Evolutionary conservation across 2,329 filamentous ascomycete genomes (phyloP).

Genomic region (Curvularia sp.): DNA sequence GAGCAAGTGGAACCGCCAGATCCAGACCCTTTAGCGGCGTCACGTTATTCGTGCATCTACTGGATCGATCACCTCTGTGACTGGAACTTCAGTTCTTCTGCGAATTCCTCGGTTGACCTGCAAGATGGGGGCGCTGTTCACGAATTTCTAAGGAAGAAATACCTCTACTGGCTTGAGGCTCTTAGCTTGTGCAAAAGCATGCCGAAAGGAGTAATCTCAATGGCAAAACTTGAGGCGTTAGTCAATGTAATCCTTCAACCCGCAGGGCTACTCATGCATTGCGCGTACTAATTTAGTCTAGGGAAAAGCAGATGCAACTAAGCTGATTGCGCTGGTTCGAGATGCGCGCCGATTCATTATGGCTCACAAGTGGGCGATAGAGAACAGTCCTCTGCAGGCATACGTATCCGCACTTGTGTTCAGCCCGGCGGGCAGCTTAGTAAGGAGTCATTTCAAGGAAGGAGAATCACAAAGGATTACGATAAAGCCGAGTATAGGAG

Average conservation of each 20-base stretch:
- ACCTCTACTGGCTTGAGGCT: too few species aligned
- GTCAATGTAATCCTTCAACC: too few species aligned
- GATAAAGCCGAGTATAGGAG: not conserved
- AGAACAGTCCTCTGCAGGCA: slow-evolving; percentile 13
- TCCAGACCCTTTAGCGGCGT: slow-evolving; percentile 33
- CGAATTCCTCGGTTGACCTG: too few species aligned
- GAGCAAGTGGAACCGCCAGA: not conserved
- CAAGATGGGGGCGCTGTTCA: not conserved
- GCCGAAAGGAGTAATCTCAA: too few species aligned
- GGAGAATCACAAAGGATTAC: not conserved
- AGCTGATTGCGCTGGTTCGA: slow-evolving; percentile 9
- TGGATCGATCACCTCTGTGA: slow-evolving; percentile 47
- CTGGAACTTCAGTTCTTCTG: not conserved
- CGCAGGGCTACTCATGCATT: not conserved
- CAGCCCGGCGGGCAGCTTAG: not conserved
- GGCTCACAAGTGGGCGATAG: slow-evolving; percentile 23
- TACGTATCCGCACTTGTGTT: slow-evolving; percentile 7
- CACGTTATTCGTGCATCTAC: slow-evolving; percentile 41
- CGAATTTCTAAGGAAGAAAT: not conserved
- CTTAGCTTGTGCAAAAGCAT: too few species aligned
- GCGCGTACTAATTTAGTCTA: not conserved
- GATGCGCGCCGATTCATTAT: slow-evolving; percentile 29
- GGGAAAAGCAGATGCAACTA: not conserved
- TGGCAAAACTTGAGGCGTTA: not conserved
- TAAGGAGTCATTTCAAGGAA: not conserved